Evolutionary conservation across 2,329 filamentous ascomycete genomes (phyloP), one percentile per base, ranked within the genome.

Genomic region (Beauveria scarabaeidicola): DNA sequence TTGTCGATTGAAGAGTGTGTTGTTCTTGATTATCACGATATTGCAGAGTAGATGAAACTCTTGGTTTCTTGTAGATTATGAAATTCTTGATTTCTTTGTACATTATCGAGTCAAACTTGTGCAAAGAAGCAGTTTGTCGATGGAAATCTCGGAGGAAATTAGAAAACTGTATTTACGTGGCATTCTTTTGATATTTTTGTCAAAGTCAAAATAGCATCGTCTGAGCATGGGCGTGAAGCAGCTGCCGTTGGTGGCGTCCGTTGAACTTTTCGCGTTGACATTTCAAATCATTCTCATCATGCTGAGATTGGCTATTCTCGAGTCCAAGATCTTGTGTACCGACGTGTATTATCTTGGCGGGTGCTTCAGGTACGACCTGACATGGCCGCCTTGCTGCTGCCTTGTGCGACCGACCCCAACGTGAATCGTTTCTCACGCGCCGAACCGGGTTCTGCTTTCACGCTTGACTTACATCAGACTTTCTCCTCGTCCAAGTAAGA

Each of bases 1-100:
- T 25, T 56, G 52, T 51, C 52, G 40, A 50, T 60, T 36, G 52
- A 57, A 15, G 38, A 60, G 38, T 60, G 59, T 23, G 59, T 56
- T 19, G 27, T 9, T 5, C 38, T 56, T 17, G 59, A 60, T 47
- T 60, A 60, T n/a, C 59, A 56, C n/a, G 59, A 56, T 47, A 27
- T 60, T 38, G 44, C 19, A 23, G 57, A 53, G 50, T 36, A 53
- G 13, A 36, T 10, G 48, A 29, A n/a, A 21, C 13, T 7, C 1
- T 17, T n/a, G 5, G 4, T 36, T 36, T 36, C 2, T 57, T 38
- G 36, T 15, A 23, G 57, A 47, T 29, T 36, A 48, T 6, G 50
- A 11, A n/a, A 11, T 15, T 7, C 1, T 23, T 13, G 15, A 15
- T 7, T 43, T 44, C 6, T 9, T 21, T 61, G 52, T 57, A 60